Percentiles rank a stretch among this genome's conserved stretches.
phyloP scores from a whole-genome alignment of 805 yeast genomes.

The Cyberlindnera petersonii region DNA sequence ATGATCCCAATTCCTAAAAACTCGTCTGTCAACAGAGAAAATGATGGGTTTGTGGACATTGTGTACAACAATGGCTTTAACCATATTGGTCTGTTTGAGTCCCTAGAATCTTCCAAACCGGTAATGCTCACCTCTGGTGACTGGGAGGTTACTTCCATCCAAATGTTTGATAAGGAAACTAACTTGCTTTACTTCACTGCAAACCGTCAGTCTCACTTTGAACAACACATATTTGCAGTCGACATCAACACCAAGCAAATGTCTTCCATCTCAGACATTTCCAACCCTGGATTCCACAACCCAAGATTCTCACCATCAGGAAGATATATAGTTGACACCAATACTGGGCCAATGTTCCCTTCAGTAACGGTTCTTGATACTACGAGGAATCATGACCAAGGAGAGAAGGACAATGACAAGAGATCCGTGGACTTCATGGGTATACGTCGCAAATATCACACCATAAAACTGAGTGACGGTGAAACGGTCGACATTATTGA shows the following conservation, averaged over 20 bases:
- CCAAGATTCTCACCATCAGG: conserved; percentile 56
- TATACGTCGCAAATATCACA: conserved; percentile 19
- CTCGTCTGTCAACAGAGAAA: conserved; percentile 26
- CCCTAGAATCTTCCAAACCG: conserved; percentile 39
- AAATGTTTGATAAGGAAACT: conserved; percentile 42
- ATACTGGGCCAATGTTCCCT: conserved; percentile 26
- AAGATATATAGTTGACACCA: conserved; percentile 42
- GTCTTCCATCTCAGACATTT: conserved; percentile 30
- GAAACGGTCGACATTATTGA: conserved; percentile 50
- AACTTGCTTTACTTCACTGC: conserved; percentile 52
- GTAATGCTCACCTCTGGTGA: conserved; percentile 41
- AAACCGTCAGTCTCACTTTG: conserved; percentile 47
- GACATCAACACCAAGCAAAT: conserved; percentile 31
- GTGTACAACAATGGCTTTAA: conserved; percentile 50
- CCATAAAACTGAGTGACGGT: conserved; percentile 20
- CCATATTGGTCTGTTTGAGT: conserved; percentile 60
- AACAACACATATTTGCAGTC: conserved; percentile 55
- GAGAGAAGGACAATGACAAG: conserved; percentile 1
- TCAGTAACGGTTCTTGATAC: conserved; percentile 13
- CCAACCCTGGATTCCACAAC: conserved; percentile 42
- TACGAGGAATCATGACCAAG: neutral
- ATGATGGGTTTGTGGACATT: conserved; percentile 60
- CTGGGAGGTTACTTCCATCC: conserved; percentile 49
- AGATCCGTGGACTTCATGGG: conserved; percentile 20
- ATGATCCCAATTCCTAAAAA: conserved; percentile 37